Evolutionary conservation across 2,329 filamentous ascomycete species (phyloP).

Genomic region (Zymoseptoria brevis): DNA sequence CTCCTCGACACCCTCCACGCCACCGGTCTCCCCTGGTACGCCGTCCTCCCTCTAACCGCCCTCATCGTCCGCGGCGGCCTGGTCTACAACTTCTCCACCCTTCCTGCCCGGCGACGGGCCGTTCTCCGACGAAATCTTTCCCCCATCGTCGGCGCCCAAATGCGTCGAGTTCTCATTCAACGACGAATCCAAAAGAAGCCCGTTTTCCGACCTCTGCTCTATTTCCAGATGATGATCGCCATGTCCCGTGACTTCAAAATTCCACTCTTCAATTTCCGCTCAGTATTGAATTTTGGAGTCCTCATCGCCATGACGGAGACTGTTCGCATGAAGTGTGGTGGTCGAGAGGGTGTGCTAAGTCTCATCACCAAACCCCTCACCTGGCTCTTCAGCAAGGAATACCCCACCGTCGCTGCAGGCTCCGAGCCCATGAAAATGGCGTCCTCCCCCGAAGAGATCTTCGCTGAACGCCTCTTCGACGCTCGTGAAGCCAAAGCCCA

Average conservation of each 20-base stretch:
- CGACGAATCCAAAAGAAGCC: not conserved
- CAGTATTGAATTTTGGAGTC: slow-evolving; percentile 17
- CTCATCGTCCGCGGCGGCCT: slow-evolving; percentile 23
- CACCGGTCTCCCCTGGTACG: slow-evolving; percentile 25
- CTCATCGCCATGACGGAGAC: slow-evolving; percentile 23
- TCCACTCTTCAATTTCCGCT: slow-evolving; percentile 1
- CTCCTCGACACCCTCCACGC: slow-evolving; percentile 23
- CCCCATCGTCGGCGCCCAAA: slow-evolving; percentile 10
- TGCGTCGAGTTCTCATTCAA: not conserved
- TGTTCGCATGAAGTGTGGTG: slow-evolving; percentile 22
- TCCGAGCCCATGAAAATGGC: not conserved
- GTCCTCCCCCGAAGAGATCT: not conserved
- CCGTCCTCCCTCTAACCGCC: slow-evolving; percentile 24
- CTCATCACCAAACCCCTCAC: slow-evolving; percentile 13
- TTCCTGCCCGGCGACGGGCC: slow-evolving; percentile 14
- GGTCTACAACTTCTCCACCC: slow-evolving; percentile 19
- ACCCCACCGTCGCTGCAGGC: not conserved
- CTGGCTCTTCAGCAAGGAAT: not conserved
- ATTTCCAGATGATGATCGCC: not conserved
- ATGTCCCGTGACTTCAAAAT: not conserved
- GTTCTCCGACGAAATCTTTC: slow-evolving; percentile 14
- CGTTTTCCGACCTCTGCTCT: not conserved
- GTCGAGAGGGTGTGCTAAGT: slow-evolving; percentile 20
- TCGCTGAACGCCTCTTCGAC: not conserved
- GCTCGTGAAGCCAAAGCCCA: not conserved